A percentile compares a stretch with the other conserved stretches of the same genome.
phyloP scores from a whole-genome alignment of 1,284 basidiomycete species.

The Pseudomicrostroma phylloplanum region DNA sequence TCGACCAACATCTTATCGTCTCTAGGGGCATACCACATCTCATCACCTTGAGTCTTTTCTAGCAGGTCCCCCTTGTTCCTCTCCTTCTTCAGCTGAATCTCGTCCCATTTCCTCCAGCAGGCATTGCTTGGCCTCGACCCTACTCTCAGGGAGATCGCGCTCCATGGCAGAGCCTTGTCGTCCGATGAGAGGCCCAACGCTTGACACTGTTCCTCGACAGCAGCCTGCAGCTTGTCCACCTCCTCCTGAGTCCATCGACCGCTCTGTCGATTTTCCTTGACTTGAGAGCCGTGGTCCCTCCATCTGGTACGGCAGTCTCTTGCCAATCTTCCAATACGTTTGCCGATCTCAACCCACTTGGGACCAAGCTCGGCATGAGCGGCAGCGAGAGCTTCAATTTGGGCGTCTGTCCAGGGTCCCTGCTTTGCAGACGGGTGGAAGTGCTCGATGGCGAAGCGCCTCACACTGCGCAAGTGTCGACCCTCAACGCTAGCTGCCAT shows the following conservation, averaged over 20 bases:
- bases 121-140: not conserved
- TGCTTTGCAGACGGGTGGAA: conserved; percentile 2
- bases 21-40: not conserved
- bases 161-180: conserved; percentile 2
- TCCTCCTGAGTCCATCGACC: not conserved
- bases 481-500: conserved; percentile 5
- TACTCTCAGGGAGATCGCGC: not conserved
- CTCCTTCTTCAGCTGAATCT: not conserved
- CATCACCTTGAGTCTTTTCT: not conserved
- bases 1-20: not conserved
- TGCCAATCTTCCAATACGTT: not conserved
- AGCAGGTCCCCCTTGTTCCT: not conserved
- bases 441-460: conserved; percentile 1
- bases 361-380: not conserved
- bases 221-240: not conserved
- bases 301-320: not conserved
- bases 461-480: conserved; percentile 8
- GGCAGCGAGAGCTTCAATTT: not conserved
- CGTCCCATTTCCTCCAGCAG: not conserved
- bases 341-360: not conserved
- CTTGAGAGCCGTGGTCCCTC: not conserved
- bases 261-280: not conserved
- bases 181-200: not conserved
- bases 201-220: not conserved
- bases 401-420: conserved; percentile 5